Base-by-base conservation (phyloP, 2,329 filamentous ascomycete species). In the Colletotrichum phormii region DNA sequence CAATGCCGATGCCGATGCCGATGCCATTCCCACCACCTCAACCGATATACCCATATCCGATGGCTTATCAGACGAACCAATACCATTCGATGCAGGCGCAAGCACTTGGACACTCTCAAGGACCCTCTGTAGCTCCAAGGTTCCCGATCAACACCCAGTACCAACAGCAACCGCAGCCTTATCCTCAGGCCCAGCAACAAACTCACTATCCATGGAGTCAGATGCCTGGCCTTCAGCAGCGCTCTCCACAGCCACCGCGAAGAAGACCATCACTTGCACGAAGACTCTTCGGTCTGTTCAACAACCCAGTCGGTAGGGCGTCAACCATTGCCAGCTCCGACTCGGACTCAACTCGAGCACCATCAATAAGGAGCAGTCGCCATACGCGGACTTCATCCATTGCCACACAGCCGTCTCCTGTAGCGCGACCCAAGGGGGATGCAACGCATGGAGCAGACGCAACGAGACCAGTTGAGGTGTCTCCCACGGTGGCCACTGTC, bases 311-410 rank as follows among this genome's bases (percentile, higher is more conserved):
- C 1, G 82, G 82, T 5, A 80, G 76, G 67, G 81, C 80, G 7
- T 83, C 81, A 0, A 84, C 82, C 1, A 80, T 84, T 61, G 76
- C 75, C 33, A 81, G 76, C 51, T 76, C 75, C 3, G 59, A 66
- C 35, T 63, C 57, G 31, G 58, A 42, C 9, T 73, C 58, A 31
- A 22, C 31, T 9, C 58, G 31, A n/a, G 33, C n/a, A 13, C 29
- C 62, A 9, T 67, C 71, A 24, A 22, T 59, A 24, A 26, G 51
- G 9, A 24, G 37, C 26, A 72, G 61, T 15, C 57, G 35, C 51
- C 55, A 18, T 18, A 58, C 71, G 18, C 49, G 61, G 33, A 57
- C 49, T 18, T 73, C 71, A 7, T 70, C 71, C 15, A 37, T 61
- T 22, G 64, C 46, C 55, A 61, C 60, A 13, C 55, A 35, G 0